Evolutionary conservation across 352 stramenopile genomes (phyloP).

Genomic region (Phytophthora brassicae): DNA sequence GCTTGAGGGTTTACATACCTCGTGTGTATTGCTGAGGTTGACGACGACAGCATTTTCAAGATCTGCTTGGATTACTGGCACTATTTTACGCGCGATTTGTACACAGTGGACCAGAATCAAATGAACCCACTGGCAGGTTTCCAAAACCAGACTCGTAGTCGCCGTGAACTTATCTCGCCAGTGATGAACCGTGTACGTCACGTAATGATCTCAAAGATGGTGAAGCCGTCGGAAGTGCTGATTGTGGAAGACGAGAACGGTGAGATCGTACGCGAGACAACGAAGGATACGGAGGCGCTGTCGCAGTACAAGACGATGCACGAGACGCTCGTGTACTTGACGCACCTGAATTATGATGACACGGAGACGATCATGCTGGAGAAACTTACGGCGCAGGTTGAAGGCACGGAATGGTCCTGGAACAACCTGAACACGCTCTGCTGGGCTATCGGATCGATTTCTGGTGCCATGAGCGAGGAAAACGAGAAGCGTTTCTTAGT

Average conservation of each 20-base stretch:
- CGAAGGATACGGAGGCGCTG: conserved; percentile 99
- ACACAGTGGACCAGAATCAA: conserved; percentile 90
- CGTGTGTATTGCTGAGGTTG: conserved; percentile 90
- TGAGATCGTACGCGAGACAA: conserved; percentile 96
- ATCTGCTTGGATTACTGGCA: conserved; percentile 99
- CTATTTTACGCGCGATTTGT: conserved; percentile 96
- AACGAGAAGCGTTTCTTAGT: conserved; percentile 99
- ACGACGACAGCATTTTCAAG: conserved; percentile 97
- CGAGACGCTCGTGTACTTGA: conserved; percentile 99
- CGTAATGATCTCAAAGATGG: conserved; percentile 99
- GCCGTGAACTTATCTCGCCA: conserved; percentile 68
- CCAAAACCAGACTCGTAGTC: conserved; percentile 50
- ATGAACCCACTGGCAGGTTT: conserved; percentile 61
- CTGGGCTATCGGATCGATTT: conserved; percentile 99
- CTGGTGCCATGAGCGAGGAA: conserved; percentile 98
- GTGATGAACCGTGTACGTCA: conserved; percentile 95
- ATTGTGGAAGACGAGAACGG: conserved; percentile 99
- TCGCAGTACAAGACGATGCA: conserved; percentile 99
- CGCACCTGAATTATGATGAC: conserved; percentile 99
- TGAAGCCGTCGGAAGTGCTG: conserved; percentile 99
- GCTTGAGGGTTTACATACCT: conserved; percentile 94
- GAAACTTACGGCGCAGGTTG: conserved; percentile 94
- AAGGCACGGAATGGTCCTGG: conserved; percentile 91
- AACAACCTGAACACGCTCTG: conserved; percentile 99
- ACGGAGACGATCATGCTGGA: conserved; percentile 99